Evolutionary conservation across 257 asterid genomes (phyloP), one percentile per base, ranked within the genome.

Genomic region (Prunella vulgaris): DNA sequence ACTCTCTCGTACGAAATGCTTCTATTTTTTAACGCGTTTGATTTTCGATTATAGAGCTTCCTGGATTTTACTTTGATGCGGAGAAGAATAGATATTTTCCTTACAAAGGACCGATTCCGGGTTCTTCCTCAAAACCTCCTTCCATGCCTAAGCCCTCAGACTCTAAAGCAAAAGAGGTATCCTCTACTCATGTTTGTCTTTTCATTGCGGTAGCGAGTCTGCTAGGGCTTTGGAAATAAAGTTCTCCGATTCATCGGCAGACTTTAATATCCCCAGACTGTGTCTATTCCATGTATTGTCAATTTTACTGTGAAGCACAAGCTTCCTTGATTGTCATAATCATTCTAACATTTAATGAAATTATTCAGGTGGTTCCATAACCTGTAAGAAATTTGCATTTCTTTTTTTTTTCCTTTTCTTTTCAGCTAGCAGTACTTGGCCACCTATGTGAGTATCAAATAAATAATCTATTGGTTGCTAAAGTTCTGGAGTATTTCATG

Each of bases 1-100:
- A 40, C 40, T 30, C 64, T 30, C 52, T 2, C 25, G 4, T 3
- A 1, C 44, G 7, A 24, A 33, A 25, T 27, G 20, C 74, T 66
- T 52, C 66, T 13, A 51, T 49, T 38, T 5, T 3, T 58, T 71
- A 68, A 66, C 38, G 27, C 13, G 49, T 56, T 54, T 62, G 56
- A 51, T 51, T 73, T 58, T 48, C 52, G 64, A 46, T 38, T 33
- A 72, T 86, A 93, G 98, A 90, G 70, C 77, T 93, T 76, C 95
- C 97, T 5, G 98, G 97, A 24, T 90, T 84, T 75, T 90, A 88
- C 81, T 93, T 79, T 42, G 97, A 90, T 68, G 85, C 81, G 21
- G 88, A 78, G 79, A 93, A 88, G 88, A 90, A 90, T 69, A 81
- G 97, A 69, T 90, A 88, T 72, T 93, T 93, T 60, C 97, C 96